phyloP scores from a whole-genome alignment of 345 rosid species.

The Excoecaria cochinchinensis region DNA sequence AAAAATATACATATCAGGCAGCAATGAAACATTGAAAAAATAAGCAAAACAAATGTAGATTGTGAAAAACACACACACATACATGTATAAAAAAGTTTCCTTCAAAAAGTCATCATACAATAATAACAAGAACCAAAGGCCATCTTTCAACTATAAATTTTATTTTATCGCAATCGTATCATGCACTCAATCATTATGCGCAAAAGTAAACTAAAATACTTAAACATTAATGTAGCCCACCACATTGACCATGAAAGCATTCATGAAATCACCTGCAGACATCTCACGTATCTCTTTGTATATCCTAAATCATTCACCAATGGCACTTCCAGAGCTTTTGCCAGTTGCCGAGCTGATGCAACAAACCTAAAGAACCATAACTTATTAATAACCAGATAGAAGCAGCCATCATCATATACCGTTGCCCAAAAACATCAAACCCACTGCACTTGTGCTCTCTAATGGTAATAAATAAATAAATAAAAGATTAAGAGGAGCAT shows the following conservation, averaged over 20 bases:
- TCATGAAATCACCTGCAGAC: slow-evolving; percentile 76
- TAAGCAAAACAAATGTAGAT: not conserved
- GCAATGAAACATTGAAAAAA: not conserved
- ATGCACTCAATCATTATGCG: not conserved
- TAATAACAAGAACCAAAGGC: not conserved
- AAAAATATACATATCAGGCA: not conserved
- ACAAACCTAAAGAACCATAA: slow-evolving; percentile 65
- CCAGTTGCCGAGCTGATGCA: slow-evolving; percentile 94
- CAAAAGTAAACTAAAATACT: not conserved
- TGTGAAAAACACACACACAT: not conserved
- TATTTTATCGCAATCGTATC: too few species aligned
- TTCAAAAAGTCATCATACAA: not conserved
- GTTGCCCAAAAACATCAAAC: not conserved
- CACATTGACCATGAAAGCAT: slow-evolving; percentile 2
- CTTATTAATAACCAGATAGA: slow-evolving; percentile 1
- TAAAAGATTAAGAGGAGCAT: not conserved
- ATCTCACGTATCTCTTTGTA: slow-evolving; percentile 95
- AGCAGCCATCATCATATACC: not conserved
- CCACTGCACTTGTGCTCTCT: not conserved
- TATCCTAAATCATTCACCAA: slow-evolving; percentile 98
- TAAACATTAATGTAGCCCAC: not conserved
- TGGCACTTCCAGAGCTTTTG: slow-evolving; percentile 95
- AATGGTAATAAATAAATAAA: not conserved
- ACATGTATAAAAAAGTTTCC: too few species aligned
- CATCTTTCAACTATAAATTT: not conserved